Evolutionary conservation across 2,329 filamentous ascomycete genomes (phyloP).

Genomic region (Allantophomopsis cytisporea): DNA sequence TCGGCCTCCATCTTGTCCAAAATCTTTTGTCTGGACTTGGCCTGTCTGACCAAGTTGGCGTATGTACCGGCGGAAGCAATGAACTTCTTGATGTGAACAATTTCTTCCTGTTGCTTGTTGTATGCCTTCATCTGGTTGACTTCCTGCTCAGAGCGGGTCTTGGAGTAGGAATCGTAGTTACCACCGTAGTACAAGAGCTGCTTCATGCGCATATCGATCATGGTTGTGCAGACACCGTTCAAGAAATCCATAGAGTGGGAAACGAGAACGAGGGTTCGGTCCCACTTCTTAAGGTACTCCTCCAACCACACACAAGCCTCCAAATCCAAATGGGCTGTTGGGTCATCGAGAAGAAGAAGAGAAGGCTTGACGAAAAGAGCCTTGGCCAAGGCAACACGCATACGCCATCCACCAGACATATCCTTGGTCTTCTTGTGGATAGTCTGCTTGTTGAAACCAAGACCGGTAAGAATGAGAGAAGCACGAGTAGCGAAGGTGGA

Average conservation of each 20-base stretch:
- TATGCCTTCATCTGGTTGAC: slow-evolving; percentile 99
- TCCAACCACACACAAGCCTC: slow-evolving; percentile 99
- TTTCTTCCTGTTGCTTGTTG: slow-evolving; percentile 98
- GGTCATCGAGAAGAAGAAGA: slow-evolving; percentile 90
- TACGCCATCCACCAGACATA: slow-evolving; percentile 99
- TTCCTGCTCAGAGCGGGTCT: slow-evolving; percentile 90
- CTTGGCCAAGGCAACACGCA: slow-evolving; percentile 96
- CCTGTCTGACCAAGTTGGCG: slow-evolving; percentile 96
- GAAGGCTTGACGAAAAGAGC: slow-evolving; percentile 97
- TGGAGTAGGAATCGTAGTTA: slow-evolving; percentile 98
- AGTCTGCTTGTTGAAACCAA: slow-evolving; percentile 96
- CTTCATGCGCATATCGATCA: slow-evolving; percentile 95
- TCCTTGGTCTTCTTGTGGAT: slow-evolving; percentile 99
- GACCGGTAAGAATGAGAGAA: slow-evolving; percentile 92
- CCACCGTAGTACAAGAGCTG: slow-evolving; percentile 95
- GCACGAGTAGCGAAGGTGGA: slow-evolving; percentile 93
- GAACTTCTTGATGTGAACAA: slow-evolving; percentile 99
- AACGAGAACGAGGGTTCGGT: slow-evolving; percentile 88
- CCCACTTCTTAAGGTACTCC: slow-evolving; percentile 99
- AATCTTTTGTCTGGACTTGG: slow-evolving; percentile 99
- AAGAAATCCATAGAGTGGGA: slow-evolving; percentile 99
- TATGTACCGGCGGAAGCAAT: slow-evolving; percentile 99
- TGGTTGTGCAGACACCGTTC: slow-evolving; percentile 95
- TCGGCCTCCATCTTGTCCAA: slow-evolving; percentile 99
- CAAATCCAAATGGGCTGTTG: slow-evolving; percentile 96